Evolutionary conservation across 1,284 basidiomycete species (phyloP), one percentile per base, ranked within the genome.

Genomic region (Moesziomyces globuligerus): DNA sequence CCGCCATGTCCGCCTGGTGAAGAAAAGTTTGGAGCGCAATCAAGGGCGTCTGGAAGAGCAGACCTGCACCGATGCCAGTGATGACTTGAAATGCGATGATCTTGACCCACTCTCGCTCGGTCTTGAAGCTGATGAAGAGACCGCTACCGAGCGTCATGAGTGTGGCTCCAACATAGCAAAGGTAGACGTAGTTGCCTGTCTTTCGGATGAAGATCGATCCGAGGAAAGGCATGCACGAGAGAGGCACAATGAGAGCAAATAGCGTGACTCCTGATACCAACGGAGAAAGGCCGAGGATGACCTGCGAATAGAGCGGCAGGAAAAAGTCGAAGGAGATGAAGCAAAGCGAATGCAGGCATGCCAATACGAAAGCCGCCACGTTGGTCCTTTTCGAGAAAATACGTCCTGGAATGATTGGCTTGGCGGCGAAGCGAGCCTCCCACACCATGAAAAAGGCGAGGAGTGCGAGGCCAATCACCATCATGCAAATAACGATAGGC

Each of bases 101-200:
- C 36, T 48, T 48, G 46, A 23, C 24, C 46, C 46, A 48, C 11
- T 48, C 46, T 21, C 46, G n/a, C 25, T 48, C 46, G 17, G 46
- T 37, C 18, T 48, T 38, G 46, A 48, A 48, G 46, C 46, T 48
- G 37, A 48, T 48, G n/a, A 48, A 48, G 21, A 48, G 46, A 6
- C 46, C 46, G n/a, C 46, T 48, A 10, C 46, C 46, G 4, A 48
- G 34, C 34, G 46, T 48, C 46, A 48, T 48, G 36, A 48, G 37
- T 4, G 21, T 36, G 2, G 46, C 46, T 2, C 46, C 46, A 3
- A 38, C 21, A 4, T 39, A 48, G 37, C 46, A 48, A 9, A 39
- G 17, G 11, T 38, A 39, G 2, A 26, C 23, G 36, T 48, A 48
- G 36, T 48, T 48, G 46, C 46, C 46, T 15, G 46, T 48, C 24